Percentiles rank a stretch among this genome's conserved stretches.
These are phyloP conservation scores for Trichoderma pleuroti DNA, from an alignment of 2,329 filamentous ascomycete genomes.

Conservation along the genomic window DNA sequence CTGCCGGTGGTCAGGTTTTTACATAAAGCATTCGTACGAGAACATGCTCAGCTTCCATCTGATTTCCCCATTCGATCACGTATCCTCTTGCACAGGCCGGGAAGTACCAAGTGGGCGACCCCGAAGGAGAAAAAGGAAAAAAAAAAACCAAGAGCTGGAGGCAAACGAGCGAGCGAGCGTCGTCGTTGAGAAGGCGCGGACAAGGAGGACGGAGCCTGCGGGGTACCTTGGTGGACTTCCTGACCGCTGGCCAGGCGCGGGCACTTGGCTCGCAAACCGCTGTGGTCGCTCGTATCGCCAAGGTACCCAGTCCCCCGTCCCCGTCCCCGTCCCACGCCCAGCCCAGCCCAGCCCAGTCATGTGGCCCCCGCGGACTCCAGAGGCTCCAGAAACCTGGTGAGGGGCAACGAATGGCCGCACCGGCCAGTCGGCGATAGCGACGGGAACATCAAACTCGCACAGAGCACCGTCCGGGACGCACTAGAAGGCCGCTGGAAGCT, in stretches of 20 bases:
- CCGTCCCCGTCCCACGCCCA: no score
- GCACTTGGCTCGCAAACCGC: neutral
- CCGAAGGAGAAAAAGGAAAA: neutral
- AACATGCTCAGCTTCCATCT: neutral
- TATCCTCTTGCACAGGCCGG: neutral
- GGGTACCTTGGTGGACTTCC: conserved; percentile 8
- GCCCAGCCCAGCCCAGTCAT: neutral
- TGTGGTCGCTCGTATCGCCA: neutral
- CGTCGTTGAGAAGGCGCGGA: neutral
- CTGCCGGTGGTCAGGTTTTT: neutral
- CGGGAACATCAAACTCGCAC: neutral
- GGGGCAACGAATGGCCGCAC: neutral
- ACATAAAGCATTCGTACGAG: neutral
- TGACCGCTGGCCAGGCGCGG: conserved; percentile 3
- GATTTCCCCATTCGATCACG: neutral
- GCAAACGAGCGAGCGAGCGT: neutral
- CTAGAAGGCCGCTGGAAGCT: conserved; percentile 17
- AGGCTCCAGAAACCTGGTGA: neutral
- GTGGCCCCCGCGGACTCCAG: neutral
- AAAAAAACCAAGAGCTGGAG: no score
- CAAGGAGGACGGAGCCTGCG: neutral
- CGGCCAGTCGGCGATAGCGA: conserved; percentile 13
- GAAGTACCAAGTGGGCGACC: neutral
- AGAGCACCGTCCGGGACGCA: conserved; percentile 4
- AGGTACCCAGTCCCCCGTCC: neutral